These are phyloP conservation scores for Pecoramyces ruminantium DNA, from an alignment of 192 early-diverging fungal species.

Conservation along the genomic window DNA sequence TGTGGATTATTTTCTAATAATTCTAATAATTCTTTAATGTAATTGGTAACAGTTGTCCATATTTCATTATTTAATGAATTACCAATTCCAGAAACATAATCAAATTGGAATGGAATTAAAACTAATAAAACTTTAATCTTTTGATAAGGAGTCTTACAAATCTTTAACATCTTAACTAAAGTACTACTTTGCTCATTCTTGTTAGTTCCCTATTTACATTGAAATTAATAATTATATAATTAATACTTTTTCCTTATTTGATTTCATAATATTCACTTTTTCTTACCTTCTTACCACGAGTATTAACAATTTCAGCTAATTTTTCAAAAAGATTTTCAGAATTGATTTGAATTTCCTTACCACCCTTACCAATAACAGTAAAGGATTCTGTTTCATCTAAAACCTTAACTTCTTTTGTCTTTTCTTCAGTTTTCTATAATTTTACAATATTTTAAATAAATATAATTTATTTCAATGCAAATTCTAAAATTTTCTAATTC, in stretches of 20 bases:
- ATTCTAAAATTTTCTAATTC: slow-evolving; percentile 8
- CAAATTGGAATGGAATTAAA: slow-evolving; percentile 79
- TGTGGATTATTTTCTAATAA: slow-evolving; percentile 58
- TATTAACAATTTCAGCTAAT: slow-evolving; percentile 54
- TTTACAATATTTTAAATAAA: too few species aligned
- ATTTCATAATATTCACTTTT: background rate
- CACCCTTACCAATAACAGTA: slow-evolving; percentile 24
- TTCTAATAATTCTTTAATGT: slow-evolving; percentile 55
- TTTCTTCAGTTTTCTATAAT: slow-evolving; percentile 5
- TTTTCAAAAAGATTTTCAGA: slow-evolving; percentile 67
- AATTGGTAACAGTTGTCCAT: slow-evolving; percentile 36
- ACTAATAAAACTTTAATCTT: slow-evolving; percentile 66
- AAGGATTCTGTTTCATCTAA: slow-evolving; percentile 14
- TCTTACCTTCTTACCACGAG: slow-evolving; percentile 77
- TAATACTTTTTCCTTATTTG: too few species aligned
- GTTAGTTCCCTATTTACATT: slow-evolving; percentile 57
- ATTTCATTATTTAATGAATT: slow-evolving; percentile 57
- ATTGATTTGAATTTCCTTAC: slow-evolving; percentile 29
- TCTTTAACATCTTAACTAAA: slow-evolving; percentile 25
- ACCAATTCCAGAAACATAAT: slow-evolving; percentile 41
- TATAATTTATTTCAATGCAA: too few species aligned
- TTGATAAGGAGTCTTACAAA: slow-evolving; percentile 56
- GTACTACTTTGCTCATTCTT: slow-evolving; percentile 49
- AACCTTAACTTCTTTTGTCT: slow-evolving; percentile 4
- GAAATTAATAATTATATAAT: too few species aligned